A percentile compares a stretch with the other conserved stretches of the same genome.
These are phyloP conservation scores for Verticillium klebahnii DNA, from an alignment of 2,329 filamentous ascomycete species.

Conservation along the genomic window DNA sequence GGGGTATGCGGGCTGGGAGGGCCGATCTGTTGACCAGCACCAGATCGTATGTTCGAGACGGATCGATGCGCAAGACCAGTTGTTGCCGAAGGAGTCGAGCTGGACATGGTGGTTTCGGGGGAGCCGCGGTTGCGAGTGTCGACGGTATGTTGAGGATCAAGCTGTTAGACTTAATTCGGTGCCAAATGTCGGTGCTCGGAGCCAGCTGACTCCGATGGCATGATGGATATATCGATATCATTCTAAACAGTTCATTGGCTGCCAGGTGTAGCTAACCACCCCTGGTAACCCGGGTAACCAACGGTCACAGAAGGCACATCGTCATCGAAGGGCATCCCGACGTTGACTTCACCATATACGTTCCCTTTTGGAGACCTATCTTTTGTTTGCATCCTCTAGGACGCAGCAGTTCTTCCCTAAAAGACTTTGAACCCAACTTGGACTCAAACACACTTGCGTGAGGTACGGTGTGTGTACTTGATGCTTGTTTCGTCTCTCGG, in stretches of 20 bases:
- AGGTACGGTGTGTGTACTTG: too few relatives aligned
- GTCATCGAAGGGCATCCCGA: neutral
- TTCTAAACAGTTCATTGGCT: neutral
- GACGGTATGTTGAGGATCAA: neutral
- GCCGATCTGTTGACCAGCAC: conserved; percentile 26
- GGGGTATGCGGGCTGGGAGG: conserved; percentile 58
- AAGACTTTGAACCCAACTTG: too few relatives aligned
- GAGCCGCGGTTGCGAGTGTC: neutral
- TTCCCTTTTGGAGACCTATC: neutral
- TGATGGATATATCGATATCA: neutral
- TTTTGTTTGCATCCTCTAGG: too few relatives aligned
- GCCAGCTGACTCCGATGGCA: neutral
- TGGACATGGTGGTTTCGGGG: neutral
- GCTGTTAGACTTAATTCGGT: neutral
- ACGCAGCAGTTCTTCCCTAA: too few relatives aligned
- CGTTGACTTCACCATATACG: neutral
- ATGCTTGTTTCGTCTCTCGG: neutral
- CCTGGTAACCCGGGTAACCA: neutral
- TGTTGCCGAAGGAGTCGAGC: neutral
- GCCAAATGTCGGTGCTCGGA: neutral
- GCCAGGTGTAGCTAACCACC: neutral
- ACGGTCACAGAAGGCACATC: neutral
- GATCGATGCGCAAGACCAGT: conserved; percentile 47
- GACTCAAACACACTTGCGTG: too few relatives aligned
- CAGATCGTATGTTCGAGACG: conserved; percentile 52